These are phyloP conservation scores for Cryptosporidium andersoni DNA, from an alignment of 169 alveolate species.

Conservation along the genomic window DNA sequence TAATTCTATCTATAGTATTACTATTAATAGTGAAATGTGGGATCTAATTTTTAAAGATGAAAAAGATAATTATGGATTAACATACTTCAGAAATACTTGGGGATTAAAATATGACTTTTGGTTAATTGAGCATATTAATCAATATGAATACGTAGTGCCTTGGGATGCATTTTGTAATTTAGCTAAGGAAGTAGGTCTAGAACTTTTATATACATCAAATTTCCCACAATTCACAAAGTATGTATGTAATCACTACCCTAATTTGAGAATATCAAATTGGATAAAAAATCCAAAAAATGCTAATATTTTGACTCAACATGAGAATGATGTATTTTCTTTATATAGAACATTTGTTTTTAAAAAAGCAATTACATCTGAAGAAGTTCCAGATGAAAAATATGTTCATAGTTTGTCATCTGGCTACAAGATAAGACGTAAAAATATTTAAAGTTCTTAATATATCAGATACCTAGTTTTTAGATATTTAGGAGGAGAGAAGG, in stretches of 20 bases:
- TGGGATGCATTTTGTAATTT: constrained; percentile 68
- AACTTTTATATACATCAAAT: constrained; percentile 39
- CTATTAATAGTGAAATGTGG: constrained; percentile 73
- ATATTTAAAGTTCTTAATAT: not conserved
- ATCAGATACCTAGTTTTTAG: too few relatives aligned
- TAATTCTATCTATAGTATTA: constrained; percentile 74
- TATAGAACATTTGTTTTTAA: constrained; percentile 49
- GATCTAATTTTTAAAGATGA: constrained; percentile 65
- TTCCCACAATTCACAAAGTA: constrained; percentile 69
- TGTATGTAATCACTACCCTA: constrained; percentile 33
- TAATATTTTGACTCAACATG: constrained; percentile 33
- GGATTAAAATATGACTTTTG: constrained; percentile 79
- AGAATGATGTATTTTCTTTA: constrained; percentile 31
- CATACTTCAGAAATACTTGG: constrained; percentile 72
- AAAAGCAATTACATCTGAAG: not conserved
- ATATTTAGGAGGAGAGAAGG: too few relatives aligned
- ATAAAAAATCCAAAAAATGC: constrained; percentile 48
- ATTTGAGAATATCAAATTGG: constrained; percentile 62
- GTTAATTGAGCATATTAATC: constrained; percentile 77
- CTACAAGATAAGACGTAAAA: constrained; percentile 15
- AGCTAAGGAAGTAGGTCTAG: constrained; percentile 64
- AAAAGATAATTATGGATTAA: constrained; percentile 11
- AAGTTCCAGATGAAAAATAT: not conserved
- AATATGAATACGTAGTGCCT: constrained; percentile 76
- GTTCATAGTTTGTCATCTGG: constrained; percentile 11